Conservation (phyloP, 2,329 filamentous ascomycete genomes). For the Mycogone perniciosa region DNA sequence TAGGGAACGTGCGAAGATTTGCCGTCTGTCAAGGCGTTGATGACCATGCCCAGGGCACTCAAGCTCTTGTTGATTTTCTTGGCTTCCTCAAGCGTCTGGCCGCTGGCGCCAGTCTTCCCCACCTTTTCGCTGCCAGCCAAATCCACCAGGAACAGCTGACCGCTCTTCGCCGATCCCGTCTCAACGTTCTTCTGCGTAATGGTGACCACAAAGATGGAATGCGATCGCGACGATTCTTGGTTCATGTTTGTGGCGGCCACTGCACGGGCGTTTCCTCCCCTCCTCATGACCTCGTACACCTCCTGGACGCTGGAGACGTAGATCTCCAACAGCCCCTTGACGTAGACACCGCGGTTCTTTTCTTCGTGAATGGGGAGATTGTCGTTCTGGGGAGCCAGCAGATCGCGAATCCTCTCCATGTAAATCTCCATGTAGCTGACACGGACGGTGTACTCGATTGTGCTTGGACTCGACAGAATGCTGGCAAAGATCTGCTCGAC, state of each 20-base stretch:
- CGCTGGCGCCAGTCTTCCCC: slow-evolving; percentile 95
- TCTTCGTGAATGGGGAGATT: slow-evolving; percentile 98
- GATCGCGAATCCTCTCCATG: slow-evolving; percentile 96
- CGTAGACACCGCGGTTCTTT: slow-evolving; percentile 91
- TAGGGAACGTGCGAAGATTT: slow-evolving; percentile 96
- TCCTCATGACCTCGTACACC: slow-evolving; percentile 93
- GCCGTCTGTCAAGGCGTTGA: slow-evolving; percentile 92
- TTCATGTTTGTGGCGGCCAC: slow-evolving; percentile 99
- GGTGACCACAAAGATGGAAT: slow-evolving; percentile 96
- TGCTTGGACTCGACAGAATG: slow-evolving; percentile 84
- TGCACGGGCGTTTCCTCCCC: slow-evolving; percentile 82
- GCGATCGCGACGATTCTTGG: slow-evolving; percentile 92
- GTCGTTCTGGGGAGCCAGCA: slow-evolving; percentile 87
- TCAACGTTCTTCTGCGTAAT: slow-evolving; percentile 97
- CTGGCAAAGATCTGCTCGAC: slow-evolving; percentile 96
- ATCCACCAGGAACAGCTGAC: slow-evolving; percentile 95
- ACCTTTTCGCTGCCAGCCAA: slow-evolving; percentile 97
- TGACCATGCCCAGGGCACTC: slow-evolving; percentile 97
- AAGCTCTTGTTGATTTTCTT: slow-evolving; percentile 99
- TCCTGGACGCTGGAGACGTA: slow-evolving; percentile 94
- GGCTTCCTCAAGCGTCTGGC: slow-evolving; percentile 93
- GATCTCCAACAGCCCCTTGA: slow-evolving; percentile 89
- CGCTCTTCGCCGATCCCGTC: slow-evolving; percentile 91
- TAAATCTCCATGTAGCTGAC: slow-evolving; percentile 99
- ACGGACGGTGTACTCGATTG: slow-evolving; percentile 96